A percentile compares a stretch with the other conserved stretches of the same genome.
phyloP scores from a whole-genome alignment of 768 basidiomycete genomes.

The Asterophora parasitica region DNA sequence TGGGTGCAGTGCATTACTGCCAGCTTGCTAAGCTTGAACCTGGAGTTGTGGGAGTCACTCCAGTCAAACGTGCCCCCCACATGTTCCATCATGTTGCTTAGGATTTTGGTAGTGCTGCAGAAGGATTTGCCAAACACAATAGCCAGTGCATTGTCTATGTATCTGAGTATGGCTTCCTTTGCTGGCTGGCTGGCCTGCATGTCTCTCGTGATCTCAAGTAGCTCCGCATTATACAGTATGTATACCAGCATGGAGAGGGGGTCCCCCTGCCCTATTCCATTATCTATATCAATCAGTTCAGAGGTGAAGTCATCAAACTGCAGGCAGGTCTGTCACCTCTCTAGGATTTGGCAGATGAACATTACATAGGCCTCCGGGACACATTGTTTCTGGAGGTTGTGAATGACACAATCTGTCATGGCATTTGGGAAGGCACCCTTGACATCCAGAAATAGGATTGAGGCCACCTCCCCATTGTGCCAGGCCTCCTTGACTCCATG shows the following conservation, averaged over 20 bases:
- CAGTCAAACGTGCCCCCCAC: background rate
- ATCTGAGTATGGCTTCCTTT: no score
- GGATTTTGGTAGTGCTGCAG: background rate
- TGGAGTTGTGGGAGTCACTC: background rate
- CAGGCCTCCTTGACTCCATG: slow-evolving; percentile 32
- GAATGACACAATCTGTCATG: slow-evolving; percentile 11
- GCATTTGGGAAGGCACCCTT: slow-evolving; percentile 25
- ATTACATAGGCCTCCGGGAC: slow-evolving; percentile 20
- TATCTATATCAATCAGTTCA: slow-evolving; percentile 6
- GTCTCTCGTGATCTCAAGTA: slow-evolving; percentile 15
- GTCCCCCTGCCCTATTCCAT: slow-evolving; percentile 22
- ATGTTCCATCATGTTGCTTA: slow-evolving; percentile 13
- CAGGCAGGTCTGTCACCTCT: slow-evolving; percentile 16
- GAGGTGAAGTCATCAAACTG: slow-evolving; percentile 25
- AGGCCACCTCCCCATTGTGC: slow-evolving; percentile 19
- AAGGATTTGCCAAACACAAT: slow-evolving; percentile 8
- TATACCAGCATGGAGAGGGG: slow-evolving; percentile 12
- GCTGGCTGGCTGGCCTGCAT: no score
- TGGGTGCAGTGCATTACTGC: background rate
- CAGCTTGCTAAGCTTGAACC: background rate
- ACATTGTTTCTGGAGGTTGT: slow-evolving; percentile 19
- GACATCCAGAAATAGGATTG: slow-evolving; percentile 25
- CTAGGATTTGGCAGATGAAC: slow-evolving; percentile 12
- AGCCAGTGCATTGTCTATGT: no score
- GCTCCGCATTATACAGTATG: slow-evolving; percentile 19